Evolutionary conservation across 73 alveolate genomes (phyloP).

Genomic region (Paramecium caudatum): DNA sequence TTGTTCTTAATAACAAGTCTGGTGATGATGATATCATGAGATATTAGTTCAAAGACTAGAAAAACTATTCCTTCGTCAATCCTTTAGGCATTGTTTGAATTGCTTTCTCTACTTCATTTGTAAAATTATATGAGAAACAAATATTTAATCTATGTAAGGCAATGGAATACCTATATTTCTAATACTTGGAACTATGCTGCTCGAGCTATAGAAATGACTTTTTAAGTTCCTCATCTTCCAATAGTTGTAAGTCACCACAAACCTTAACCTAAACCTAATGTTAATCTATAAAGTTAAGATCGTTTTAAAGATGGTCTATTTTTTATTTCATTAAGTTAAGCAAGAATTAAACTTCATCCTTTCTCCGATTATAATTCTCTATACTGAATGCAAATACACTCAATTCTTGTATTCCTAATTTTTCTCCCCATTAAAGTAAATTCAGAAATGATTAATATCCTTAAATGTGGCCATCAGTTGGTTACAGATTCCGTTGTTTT

Average conservation of each 20-base stretch:
- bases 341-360: constrained; percentile 81
- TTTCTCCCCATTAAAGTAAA: constrained; percentile 77
- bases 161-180: constrained; percentile 65
- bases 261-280: constrained; percentile 77
- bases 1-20: constrained; percentile 83
- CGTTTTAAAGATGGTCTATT: constrained; percentile 70
- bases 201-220: constrained; percentile 76
- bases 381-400: constrained; percentile 87
- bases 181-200: constrained; percentile 80
- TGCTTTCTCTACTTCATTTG: constrained; percentile 81
- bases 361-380: constrained; percentile 83
- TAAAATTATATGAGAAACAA: constrained; percentile 82
- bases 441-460: constrained; percentile 81
- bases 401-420: constrained; percentile 81
- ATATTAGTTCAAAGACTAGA: constrained; percentile 80
- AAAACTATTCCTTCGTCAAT: constrained; percentile 78
- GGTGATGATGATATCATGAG: constrained; percentile 76
- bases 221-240: constrained; percentile 79
- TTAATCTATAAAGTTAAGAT: constrained; percentile 74
- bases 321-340: constrained; percentile 78
- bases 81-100: constrained; percentile 71
- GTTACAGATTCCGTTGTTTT: constrained; percentile 66
- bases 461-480: constrained; percentile 81
- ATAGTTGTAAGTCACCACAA: constrained; percentile 79
- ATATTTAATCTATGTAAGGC: constrained; percentile 77